Base-by-base conservation (phyloP, 1,284 basidiomycete genomes). In the Irpex sp. region DNA sequence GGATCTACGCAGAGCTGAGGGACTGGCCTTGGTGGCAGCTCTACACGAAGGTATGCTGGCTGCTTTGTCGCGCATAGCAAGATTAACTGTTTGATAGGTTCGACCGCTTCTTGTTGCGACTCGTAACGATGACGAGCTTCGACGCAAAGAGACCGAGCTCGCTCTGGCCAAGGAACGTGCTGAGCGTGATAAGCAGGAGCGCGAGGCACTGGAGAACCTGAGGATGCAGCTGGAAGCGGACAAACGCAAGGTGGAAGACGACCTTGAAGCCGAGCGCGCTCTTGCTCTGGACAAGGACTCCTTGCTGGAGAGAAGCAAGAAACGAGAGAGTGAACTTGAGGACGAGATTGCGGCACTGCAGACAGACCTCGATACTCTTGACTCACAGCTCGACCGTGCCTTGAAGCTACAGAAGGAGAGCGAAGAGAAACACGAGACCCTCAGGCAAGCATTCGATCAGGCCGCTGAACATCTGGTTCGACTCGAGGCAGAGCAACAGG, bases 1-100 rank as follows among this genome's bases (percentile, higher is more conserved):
- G 94, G 9, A 84, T 98, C 11, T 99, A 99, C 71, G 89, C 90
- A 26, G 87, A 94, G 61, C 81, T 98, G 11, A 83, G 89, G 57
- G 93, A 97, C 63, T 99, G 97, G 97, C 95, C 97, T 1, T 99
- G 97, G 97, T 99, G 97, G 97, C 93, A 95, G 68, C 83, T 99
- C 15, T 99, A 97, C 75, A 95, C 93, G 15, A 97, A 95, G 83
- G 87, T 87, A 65, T 47, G 68, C 17, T 15, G 31, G 31, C 13
- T 33, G 17, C 51, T 47, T 39, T 3, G 9, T 55, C 59, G 17
- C 8, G 19, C 51, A 31, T 57, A 26, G 39, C 39, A 2, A 15
- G 8, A 15, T 65, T 21, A 53, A n/a, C 37, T 58, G 15, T 56
- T 64, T 56, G 15, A 2, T 67, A 92, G 89, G 87, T 99, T 26